Base-by-base conservation (phyloP, 2,329 filamentous ascomycete genomes). In the Colletotrichum somersetense region DNA sequence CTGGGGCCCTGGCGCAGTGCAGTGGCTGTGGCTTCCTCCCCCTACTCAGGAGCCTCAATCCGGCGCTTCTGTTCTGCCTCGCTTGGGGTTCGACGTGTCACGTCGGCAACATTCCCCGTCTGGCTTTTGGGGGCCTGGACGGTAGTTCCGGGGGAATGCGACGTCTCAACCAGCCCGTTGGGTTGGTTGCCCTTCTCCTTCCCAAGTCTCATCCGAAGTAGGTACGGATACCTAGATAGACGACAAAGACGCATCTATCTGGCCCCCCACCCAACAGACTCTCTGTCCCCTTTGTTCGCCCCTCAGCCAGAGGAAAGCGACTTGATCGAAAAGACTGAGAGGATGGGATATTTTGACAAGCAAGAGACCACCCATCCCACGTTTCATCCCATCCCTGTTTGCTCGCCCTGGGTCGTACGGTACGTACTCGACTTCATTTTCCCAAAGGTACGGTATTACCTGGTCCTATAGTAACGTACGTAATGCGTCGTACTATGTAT, bases 291-390 rank as follows among this genome's bases (percentile, higher is more conserved):
- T 57, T 57, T 23, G 20, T 40, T 26, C 33, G 30, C 14, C 38
- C 30, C 46, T 33, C n/a, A 30, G 62, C 40, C 30, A 42, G 3
- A 61, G 42, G 11, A 48, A 14, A 23, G 42, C 18, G 20, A 20
- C 33, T 1, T 20, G 59, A n/a, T 40, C 16, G 33, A 18, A 20
- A 35, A 40, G 33, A 57, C 35, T 11, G 55, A 42, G 35, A 1
- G 26, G 48, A 42, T 26, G 67, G 68, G 50, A 57, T 44, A 57
- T 71, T 71, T 46, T 64, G 69, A 68, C 58, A 68, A 35, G 50
- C 64, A 57, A 57, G 57, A 67, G 52, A 68, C 63, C 65, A 65
- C 68, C 68, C 69, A 63, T 68, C 65, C 65, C 69, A 44, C 58
- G 16, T 71, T 42, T 30, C 16, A 12, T 26, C 26, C 61, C 35